These are phyloP conservation scores for Pythium periplocum DNA, from an alignment of 352 stramenopile genomes.

Conservation along the genomic window DNA sequence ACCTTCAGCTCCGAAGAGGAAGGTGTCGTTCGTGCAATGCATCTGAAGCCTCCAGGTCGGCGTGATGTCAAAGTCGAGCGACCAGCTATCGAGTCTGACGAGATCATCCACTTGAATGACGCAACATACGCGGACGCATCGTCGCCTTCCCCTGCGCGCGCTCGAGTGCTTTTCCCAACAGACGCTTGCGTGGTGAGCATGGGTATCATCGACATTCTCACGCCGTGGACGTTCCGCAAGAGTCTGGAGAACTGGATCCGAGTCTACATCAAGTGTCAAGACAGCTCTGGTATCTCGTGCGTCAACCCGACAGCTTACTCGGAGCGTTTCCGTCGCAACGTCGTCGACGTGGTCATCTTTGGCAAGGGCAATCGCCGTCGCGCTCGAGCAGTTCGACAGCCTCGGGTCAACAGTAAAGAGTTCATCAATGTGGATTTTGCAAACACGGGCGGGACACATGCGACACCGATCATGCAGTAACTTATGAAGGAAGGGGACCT, in stretches of 20 bases:
- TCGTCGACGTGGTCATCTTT: conserved; percentile 82
- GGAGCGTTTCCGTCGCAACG: conserved; percentile 77
- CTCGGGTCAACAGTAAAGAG: conserved; percentile 35
- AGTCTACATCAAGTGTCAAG: conserved; percentile 73
- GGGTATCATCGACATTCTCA: conserved; percentile 97
- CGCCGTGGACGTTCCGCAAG: conserved; percentile 93
- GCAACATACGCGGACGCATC: conserved; percentile 50
- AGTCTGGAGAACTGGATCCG: conserved; percentile 86
- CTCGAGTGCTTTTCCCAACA: conserved; percentile 34
- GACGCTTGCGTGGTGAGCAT: conserved; percentile 88
- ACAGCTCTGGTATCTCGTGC: conserved; percentile 76
- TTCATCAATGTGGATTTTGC: conserved; percentile 85
- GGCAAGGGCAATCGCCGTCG: conserved; percentile 25
- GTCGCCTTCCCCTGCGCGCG: conserved; percentile 27
- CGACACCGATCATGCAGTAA: no score
- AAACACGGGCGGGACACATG: no score
- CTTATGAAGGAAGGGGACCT: no score
- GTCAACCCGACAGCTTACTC: conserved; percentile 79
- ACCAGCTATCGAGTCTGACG: not conserved
- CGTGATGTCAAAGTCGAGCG: not conserved
- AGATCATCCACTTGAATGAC: conserved; percentile 8
- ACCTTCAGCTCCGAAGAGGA: conserved; percentile 19
- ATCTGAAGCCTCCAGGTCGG: conserved; percentile 4
- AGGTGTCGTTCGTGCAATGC: conserved; percentile 8
- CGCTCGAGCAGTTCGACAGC: not conserved